These are phyloP conservation scores for Daldinia decipiens DNA, from an alignment of 495 filamentous ascomycete species.

Conservation along the genomic window DNA sequence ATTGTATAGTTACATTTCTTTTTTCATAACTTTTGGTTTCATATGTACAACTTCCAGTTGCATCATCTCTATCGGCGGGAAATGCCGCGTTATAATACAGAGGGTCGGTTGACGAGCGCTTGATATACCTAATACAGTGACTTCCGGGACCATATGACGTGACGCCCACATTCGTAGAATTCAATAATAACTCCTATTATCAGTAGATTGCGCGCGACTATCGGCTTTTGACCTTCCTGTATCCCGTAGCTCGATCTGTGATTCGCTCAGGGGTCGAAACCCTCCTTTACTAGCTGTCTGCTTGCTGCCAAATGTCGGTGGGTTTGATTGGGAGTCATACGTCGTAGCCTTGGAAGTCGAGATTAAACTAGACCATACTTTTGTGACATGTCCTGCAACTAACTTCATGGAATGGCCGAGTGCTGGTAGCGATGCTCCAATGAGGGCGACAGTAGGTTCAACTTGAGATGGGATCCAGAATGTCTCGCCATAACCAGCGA, in stretches of 20 bases:
- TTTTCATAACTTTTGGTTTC: not conserved
- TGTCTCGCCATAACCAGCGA: constrained; percentile 41
- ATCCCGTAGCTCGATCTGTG: constrained; percentile 1
- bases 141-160: not conserved
- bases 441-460: constrained; percentile 45
- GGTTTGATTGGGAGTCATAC: not conserved
- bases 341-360: not conserved
- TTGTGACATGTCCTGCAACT: not conserved
- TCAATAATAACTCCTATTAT: not conserved
- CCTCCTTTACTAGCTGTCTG: not conserved
- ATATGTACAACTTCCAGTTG: not conserved
- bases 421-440: constrained; percentile 43
- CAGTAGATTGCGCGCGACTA: not conserved
- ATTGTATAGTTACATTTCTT: not conserved
- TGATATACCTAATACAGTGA: not conserved
- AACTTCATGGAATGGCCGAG: not conserved
- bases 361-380: not conserved
- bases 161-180: not conserved
- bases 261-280: not conserved
- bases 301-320: not conserved
- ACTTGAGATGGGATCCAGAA: constrained; percentile 47
- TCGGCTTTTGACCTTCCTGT: not conserved
- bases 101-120: not conserved
- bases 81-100: not conserved
- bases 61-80: not conserved